Evolutionary conservation across 768 basidiomycete species (phyloP), one percentile per base, ranked within the genome.

Genomic region (Piloderma croceum): DNA sequence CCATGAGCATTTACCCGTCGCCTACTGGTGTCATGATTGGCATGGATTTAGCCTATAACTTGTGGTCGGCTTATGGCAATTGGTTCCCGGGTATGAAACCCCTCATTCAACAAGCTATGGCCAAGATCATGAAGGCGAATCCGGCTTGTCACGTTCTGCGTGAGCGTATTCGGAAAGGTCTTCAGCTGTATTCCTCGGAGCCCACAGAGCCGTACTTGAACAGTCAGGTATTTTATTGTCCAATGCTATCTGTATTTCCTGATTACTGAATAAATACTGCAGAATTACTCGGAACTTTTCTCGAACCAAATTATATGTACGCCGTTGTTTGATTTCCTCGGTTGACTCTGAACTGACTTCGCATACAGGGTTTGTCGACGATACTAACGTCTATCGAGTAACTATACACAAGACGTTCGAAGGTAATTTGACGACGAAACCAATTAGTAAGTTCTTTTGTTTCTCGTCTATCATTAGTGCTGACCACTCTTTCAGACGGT

Each of bases 61-160:
- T 99, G 44, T 96, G 96, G 89, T 94, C 94, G 22, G 94, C 90
- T 1, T 99, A 94, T 53, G 96, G 96, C 46, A 94, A 94, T 60
- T 98, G 90, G 90, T 96, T 97, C 84, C 96, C 96, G 11, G 94
- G 96, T 34, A 79, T 97, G 76, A 98, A 98, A 65, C 93, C 93
- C 4, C 74, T 99, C 45, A 83, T 99, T 43, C 94, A 96, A 61
- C 93, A 96, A 64, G 96, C 94, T 5, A 96, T 99, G 92, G 91
- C 88, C 10, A 99, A 98, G 75, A 87, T 99, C 61, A 94, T 98
- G 91, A 99, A 99, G 65, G 96, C 96, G 38, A 98, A 99, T 56
- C 96, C 96, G 19, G 96, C 96, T 11, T 83, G 86, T 39, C 96
- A 98, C 58, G 96, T 99, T 31, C 70, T 99, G 42, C 88, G 96